Evolutionary conservation across 352 stramenopile genomes (phyloP), one percentile per base, ranked within the genome.

Genomic region (Thalassiosira mediterranea): DNA sequence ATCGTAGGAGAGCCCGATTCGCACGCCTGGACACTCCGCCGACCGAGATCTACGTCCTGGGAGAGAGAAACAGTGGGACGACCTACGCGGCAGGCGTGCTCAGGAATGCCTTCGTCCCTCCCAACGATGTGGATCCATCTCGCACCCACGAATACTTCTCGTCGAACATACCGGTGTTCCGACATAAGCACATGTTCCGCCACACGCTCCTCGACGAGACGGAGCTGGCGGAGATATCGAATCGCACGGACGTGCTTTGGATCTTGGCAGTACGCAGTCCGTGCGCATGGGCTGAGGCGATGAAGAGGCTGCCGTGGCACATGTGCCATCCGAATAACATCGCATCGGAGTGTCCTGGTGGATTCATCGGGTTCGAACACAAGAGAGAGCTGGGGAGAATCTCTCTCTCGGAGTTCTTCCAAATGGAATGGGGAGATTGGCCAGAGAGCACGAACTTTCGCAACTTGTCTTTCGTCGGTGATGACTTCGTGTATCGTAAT

Each of bases 141-240:
- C 63, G 28, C 38, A 59, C 53, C n/a, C 37, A 46, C 7, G 72
- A 80, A 21, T 32, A 52, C 29, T 80, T 80, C 37, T 54, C 66
- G 10, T 60, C 42, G 17, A 53, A 57, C 28, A 73, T 82, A 23
- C 73, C 73, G 1, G 73, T 74, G 1, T n/a, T 82, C 10, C n/a
- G 68, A 15, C 57, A 78, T 38, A 82, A 82, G 40, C 73, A 82
- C 19, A 82, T 82, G 66, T 82, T 82, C 52, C 42, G 66, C 32
- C 73, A 82, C 25, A 65, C 76, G 46, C 67, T 74, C 34, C 47
- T 82, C 15, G 69, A 82, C 62, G 32, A 57, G 10, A 59, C 37
- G 49, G 73, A 82, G 40, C 34, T 82, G 19, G 40, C 51, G 25
- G 58, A 77, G 21, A 68, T 82, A 21, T 58, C 59, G 53, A 5